Conservation (phyloP, 2,329 filamentous ascomycete species). For the Didymella sp. region DNA sequence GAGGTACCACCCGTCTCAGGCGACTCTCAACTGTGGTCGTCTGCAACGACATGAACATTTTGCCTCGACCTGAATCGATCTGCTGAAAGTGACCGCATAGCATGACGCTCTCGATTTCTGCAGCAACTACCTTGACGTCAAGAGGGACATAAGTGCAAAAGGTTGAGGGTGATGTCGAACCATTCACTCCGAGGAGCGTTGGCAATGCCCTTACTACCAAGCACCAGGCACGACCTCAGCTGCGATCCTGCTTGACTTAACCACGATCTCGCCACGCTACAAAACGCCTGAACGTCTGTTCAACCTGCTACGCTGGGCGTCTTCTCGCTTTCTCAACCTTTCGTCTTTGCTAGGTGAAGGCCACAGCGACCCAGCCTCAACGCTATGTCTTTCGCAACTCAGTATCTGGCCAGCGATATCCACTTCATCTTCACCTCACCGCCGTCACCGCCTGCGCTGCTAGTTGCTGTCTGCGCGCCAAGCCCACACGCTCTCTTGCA, state of each 20-base stretch:
- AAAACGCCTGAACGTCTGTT: conserved; percentile 2
- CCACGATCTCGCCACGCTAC: conserved; percentile 4
- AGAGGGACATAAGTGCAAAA: background rate
- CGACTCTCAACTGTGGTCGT: background rate
- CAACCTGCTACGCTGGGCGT: conserved; percentile 13
- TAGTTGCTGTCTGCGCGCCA: conserved; percentile 5
- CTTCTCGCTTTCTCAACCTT: conserved; percentile 16
- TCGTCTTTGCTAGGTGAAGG: conserved; percentile 10
- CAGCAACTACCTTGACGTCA: background rate
- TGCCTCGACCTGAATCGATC: background rate
- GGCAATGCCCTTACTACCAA: background rate
- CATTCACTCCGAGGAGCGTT: background rate
- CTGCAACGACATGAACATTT: background rate
- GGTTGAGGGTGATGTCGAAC: background rate
- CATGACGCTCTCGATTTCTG: background rate
- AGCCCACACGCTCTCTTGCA: conserved; percentile 13
- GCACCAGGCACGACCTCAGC: conserved; percentile 1
- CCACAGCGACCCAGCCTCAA: conserved; percentile 8
- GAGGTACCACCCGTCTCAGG: background rate
- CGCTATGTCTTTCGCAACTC: background rate
- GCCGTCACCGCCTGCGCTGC: conserved; percentile 1
- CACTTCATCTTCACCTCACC: conserved; percentile 19
- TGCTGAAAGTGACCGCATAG: background rate
- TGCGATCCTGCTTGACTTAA: background rate
- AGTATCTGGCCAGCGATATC: background rate